phyloP scores from a whole-genome alignment of 1,139 yeast species.

The Yamadazyma sp. region DNA sequence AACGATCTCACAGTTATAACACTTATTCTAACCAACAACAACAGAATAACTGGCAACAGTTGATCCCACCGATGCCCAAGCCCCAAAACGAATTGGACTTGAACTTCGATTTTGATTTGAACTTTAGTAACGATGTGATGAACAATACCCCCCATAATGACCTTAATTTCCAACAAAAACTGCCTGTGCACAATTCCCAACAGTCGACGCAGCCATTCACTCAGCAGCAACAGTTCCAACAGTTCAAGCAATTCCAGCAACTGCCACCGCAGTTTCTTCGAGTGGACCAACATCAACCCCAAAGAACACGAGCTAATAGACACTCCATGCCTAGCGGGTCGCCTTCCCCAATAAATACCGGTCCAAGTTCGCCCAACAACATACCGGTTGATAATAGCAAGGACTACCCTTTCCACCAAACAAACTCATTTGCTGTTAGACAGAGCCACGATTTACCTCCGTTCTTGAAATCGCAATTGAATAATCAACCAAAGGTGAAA shows the following conservation, averaged over 20 bases:
- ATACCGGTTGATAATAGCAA: background rate
- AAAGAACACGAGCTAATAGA: constrained; percentile 4
- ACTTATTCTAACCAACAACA: constrained; percentile 1
- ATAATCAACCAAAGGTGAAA: constrained; percentile 10
- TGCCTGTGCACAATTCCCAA: background rate
- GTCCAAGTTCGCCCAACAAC: constrained; percentile 4
- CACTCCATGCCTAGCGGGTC: constrained; percentile 12
- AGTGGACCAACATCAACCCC: constrained; percentile 9
- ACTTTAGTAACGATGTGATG: constrained; percentile 11
- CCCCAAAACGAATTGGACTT: constrained; percentile 14
- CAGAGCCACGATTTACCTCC: constrained; percentile 8
- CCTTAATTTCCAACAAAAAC: constrained; percentile 8
- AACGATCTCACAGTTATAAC: constrained; percentile 15
- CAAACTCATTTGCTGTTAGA: constrained; percentile 10
- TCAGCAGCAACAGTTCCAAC: constrained; percentile 1
- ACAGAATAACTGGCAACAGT: constrained; percentile 19
- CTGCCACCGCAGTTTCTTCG: background rate
- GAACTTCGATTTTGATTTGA: constrained; percentile 12
- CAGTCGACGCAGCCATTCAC: background rate
- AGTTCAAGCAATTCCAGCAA: background rate
- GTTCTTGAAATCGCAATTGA: constrained; percentile 7
- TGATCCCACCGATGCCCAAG: constrained; percentile 23
- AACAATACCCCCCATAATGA: constrained; percentile 5
- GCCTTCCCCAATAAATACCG: constrained; percentile 10
- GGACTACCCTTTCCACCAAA: constrained; percentile 12